Evolutionary conservation across 2,329 filamentous ascomycete genomes (phyloP), one percentile per base, ranked within the genome.

Genomic region (Sclerotinia glacialis): DNA sequence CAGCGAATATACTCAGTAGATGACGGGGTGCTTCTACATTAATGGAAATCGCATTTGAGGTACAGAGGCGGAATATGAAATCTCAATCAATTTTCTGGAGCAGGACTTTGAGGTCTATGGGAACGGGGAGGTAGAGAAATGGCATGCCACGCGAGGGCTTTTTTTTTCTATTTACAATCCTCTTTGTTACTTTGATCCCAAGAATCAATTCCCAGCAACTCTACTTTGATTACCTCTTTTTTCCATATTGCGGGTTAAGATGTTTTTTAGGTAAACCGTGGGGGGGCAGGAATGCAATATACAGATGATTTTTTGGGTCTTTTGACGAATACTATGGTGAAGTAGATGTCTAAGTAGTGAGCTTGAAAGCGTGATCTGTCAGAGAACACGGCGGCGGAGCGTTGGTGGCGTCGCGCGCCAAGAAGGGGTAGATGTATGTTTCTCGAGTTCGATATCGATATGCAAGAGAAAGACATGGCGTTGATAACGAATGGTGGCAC

Each of bases 231-330:
- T 60, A 23, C 21, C 28, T 37, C 42, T 34, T 47, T 60, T 60
- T 60, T 49, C 58, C 31, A 60, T 49, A 60, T 47, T 49, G 44
- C 31, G 44, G 58, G 44, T 34, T 49, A 28, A 44, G 56, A 44
- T 60, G 58, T 60, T 60, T 49, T 60, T 44, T 60, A 60, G 58
- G 58, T 60, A 60, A 60, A 60, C 28, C 58, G 58, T 49, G 31
- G 42, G 28, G 40, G 58, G 21, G 31, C 42, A 37, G 44, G 58
- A 49, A 44, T 47, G 58, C 58, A 60, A 60, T 60, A 60, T 23
- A 60, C 58, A 60, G 44, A 34, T 16, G 37, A 49, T 58, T 60
- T 56, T 34, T 56, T 47, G 14, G 46, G 34, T 47, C 14, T 34
- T 16, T 47, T 60, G 42, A 26, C 37, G n/a, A 47, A 49, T 26